Conservation (phyloP, 331 rosid species). For the Arachis monticola region DNA sequence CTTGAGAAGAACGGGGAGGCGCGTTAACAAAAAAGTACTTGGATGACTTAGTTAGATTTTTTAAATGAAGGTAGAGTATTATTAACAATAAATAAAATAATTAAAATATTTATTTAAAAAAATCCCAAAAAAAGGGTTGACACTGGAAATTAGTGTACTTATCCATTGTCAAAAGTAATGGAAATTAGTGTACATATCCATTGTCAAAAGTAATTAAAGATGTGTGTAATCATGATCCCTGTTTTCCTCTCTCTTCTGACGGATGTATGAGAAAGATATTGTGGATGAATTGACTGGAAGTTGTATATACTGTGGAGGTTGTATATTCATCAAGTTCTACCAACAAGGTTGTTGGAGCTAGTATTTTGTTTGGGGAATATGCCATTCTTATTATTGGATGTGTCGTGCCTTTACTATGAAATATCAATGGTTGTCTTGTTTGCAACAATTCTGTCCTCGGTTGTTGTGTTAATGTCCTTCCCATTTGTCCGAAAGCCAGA, state of each 20-base stretch:
- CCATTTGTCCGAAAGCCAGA: slow-evolving; percentile 58
- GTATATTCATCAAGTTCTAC: slow-evolving; percentile 26
- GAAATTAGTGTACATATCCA: no score
- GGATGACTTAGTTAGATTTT: no score
- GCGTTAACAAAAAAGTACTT: no score
- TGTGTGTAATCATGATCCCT: neutral
- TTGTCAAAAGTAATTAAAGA: no score
- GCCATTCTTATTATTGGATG: slow-evolving; percentile 27
- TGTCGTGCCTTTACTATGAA: neutral
- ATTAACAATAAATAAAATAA: no score
- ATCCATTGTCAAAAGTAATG: no score
- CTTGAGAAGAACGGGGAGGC: no score
- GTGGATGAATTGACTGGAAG: slow-evolving; percentile 28
- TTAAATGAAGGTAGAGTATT: no score
- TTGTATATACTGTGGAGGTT: slow-evolving; percentile 24
- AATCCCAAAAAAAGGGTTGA: no score
- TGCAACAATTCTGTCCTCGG: slow-evolving; percentile 8
- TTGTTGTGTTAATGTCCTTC: slow-evolving; percentile 51
- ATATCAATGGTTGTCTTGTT: slow-evolving; percentile 4
- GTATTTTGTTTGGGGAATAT: slow-evolving; percentile 10
- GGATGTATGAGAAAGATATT: slow-evolving; percentile 21
- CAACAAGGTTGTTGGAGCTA: neutral
- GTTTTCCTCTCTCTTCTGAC: slow-evolving; percentile 35
- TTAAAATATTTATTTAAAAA: no score
- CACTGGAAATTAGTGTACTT: no score